Base-by-base conservation (phyloP, 352 stramenopile genomes). In the Phytophthora sojae region DNA sequence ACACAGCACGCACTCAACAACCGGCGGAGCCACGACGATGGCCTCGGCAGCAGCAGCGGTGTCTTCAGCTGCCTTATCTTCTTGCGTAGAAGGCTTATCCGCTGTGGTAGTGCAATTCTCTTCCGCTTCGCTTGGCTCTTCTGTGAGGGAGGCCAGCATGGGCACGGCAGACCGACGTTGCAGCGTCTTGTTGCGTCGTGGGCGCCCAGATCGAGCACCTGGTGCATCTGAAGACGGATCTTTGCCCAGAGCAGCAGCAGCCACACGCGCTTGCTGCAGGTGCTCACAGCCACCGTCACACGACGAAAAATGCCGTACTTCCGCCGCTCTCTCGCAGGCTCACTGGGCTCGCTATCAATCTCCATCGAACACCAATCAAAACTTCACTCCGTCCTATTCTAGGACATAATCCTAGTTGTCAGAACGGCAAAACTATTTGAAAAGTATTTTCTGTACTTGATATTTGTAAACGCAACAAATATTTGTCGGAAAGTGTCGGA, bases 281-380 rank as follows among this genome's bases (percentile, higher is more conserved):
- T 83, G 71, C 23, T 85, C 68, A 88, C 78, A 4, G 80, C 77
- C 11, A 88, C 77, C 14, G 80, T 88, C n/a, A 88, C 73, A 6
- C 80, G 75, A 0, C 80, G 78, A 56, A 64, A 75, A 30, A 80
- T 68, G 3, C 61, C 61, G 21, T 75, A 66, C 30, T 67, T 75
- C 14, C 61, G 60, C n/a, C 69, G 63, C 19, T 76, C 68, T 25
- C 21, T 44, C 1, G 59, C 55, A 19, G 61, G 4, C 37, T 69
- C 56, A 6, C 4, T 39, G 5, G 4, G 26, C 21, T 67, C 63
- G 32, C 51, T 71, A 26, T 72, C 58, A 21, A 68, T 35, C 15
- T 76, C 55, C 61, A 69, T 71, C 5, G 6, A 30, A 4, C 6
- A n/a, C n/a, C n/a, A n/a, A n/a, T n/a, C n/a, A n/a, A n/a, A n/a